phyloP scores from a whole-genome alignment of 78 protist genomes.

The Parvularia atlantis region DNA sequence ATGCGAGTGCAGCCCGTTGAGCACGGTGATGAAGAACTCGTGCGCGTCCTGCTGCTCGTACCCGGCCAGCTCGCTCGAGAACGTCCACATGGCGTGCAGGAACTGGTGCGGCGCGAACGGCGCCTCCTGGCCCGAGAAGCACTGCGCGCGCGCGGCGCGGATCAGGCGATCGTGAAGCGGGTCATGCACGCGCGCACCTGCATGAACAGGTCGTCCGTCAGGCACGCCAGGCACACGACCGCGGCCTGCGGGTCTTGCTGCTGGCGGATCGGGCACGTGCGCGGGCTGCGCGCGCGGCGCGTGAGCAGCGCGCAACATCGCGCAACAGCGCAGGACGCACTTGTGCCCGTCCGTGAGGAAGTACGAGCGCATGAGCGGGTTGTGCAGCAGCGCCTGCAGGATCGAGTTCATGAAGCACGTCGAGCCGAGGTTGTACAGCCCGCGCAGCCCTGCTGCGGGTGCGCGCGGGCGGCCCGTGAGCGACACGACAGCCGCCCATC shows the following conservation, averaged over 20 bases:
- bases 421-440: constrained; percentile 62
- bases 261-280: not conserved
- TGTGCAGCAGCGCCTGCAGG: constrained; percentile 46
- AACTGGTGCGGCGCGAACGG: constrained; percentile 54
- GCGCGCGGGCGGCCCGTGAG: too few species aligned
- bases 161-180: not conserved
- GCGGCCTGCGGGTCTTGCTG: not conserved
- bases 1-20: constrained; percentile 50
- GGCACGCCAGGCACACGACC: constrained; percentile 52
- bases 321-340: too few species aligned
- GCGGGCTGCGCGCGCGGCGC: not conserved
- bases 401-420: constrained; percentile 70
- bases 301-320: too few species aligned
- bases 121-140: constrained; percentile 29
- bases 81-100: constrained; percentile 47
- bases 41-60: constrained; percentile 83
- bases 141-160: not conserved
- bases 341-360: constrained; percentile 57
- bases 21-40: constrained; percentile 53
- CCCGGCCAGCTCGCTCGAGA: constrained; percentile 41
- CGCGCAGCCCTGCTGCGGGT: constrained; percentile 66
- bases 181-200: not conserved
- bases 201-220: constrained; percentile 36
- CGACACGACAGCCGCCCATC: not conserved
- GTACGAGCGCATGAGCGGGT: constrained; percentile 37